Evolutionary conservation across 371 early-diverging fungal species (phyloP), one percentile per base, ranked within the genome.

Genomic region (Mucor racemosus): DNA sequence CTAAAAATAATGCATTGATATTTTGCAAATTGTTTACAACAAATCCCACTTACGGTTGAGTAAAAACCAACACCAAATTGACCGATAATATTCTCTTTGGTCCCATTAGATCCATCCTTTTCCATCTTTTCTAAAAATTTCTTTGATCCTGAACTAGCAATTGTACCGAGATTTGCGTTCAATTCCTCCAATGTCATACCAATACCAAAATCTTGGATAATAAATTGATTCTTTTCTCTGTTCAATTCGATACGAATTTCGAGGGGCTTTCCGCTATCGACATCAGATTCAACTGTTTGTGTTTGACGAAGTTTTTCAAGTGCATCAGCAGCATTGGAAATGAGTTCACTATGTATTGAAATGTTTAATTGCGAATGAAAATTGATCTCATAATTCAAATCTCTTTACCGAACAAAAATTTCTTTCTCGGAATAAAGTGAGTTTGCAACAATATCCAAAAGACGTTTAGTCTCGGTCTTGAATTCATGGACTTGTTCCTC

Each of bases 301-400:
- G 81, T 69, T 76, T 93, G 93, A 40, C 96, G 91, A 62, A 98
- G 86, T 84, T 99, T 99, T 82, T 99, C 98, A 46, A 96, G 80
- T 13, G 99, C 99, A 87, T 99, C 99, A n/a, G 96, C 92, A 21
- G 97, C 95, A 74, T 99, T 99, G 10, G 97, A 97, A 26, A 99
- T 90, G 57, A 99, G 84, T 77, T 99, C 99, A 65, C 99, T 89
- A 64, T 59, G 90, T 87, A 46, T 80, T 50, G 10, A 57, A 31
- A 9, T 11, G 31, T 26, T 53, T 21, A 11, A 31, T 19, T 26
- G 11, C 3, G 1, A 26, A 26, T 26, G 40, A 40, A 11, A 40
- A 40, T 40, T 40, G 40, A 40, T 40, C 4, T 10, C 40, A 58
- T 57, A 40, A 38, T 38, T 9, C 38, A 38, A 11, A 38, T 38